Percentiles rank a stretch among this genome's conserved stretches.
Evolutionary conservation across 2,329 filamentous ascomycete species (phyloP).

Genomic region (Rachicladosporium sp.): DNA sequence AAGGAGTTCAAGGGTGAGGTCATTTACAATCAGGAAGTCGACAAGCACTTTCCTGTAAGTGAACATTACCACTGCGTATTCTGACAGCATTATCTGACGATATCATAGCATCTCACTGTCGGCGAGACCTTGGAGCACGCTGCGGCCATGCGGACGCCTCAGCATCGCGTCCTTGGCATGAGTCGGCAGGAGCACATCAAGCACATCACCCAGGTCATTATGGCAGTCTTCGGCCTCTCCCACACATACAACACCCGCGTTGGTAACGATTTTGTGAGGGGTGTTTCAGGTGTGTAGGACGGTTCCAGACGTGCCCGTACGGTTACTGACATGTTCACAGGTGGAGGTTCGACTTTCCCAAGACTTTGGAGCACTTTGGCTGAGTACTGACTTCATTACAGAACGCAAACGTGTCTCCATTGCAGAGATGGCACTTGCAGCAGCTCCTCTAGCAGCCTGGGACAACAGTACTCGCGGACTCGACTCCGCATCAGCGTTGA

Average conservation of each 20-base stretch:
- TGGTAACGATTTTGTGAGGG: slow-evolving; percentile 47
- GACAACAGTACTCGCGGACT: slow-evolving; percentile 40
- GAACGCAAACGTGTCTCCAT: slow-evolving; percentile 51
- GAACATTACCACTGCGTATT: not conserved
- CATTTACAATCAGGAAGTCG: slow-evolving; percentile 35
- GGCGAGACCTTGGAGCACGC: slow-evolving; percentile 46
- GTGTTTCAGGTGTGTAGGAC: slow-evolving; percentile 50
- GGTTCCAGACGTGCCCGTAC: no score
- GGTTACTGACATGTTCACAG: no score
- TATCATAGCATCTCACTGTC: slow-evolving; percentile 37
- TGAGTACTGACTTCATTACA: no score
- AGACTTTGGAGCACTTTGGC: no score
- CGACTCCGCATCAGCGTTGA: slow-evolving; percentile 45
- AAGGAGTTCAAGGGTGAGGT: slow-evolving; percentile 36
- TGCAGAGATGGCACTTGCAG: slow-evolving; percentile 38
- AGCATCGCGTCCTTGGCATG: slow-evolving; percentile 24
- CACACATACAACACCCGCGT: slow-evolving; percentile 46
- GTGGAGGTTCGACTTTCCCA: no score
- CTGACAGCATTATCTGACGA: not conserved
- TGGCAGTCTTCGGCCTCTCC: slow-evolving; percentile 41
- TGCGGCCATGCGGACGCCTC: slow-evolving; percentile 39
- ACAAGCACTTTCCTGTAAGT: slow-evolving; percentile 38
- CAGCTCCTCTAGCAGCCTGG: slow-evolving; percentile 29
- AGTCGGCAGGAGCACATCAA: slow-evolving; percentile 33
- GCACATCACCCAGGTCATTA: slow-evolving; percentile 38